phyloP scores from a whole-genome alignment of 1,139 yeast genomes.

The Dujonia santamariae region DNA sequence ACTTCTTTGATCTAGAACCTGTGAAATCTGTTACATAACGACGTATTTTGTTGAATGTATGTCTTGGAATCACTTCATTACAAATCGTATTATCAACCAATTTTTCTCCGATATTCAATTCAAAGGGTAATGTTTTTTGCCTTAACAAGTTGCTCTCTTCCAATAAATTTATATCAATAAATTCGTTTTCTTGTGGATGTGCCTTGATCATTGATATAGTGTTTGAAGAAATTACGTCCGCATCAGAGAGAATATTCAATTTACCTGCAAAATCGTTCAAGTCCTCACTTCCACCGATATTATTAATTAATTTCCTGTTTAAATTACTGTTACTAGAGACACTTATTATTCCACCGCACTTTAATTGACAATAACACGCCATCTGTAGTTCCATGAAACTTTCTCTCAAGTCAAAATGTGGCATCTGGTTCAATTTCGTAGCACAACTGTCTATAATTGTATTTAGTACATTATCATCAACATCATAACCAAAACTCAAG shows the following conservation, averaged over 20 bases:
- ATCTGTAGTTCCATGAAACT: conserved; percentile 57
- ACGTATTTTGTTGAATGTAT: conserved; percentile 15
- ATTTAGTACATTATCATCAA: conserved; percentile 31
- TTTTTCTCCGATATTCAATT: conserved; percentile 30
- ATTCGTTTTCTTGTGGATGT: conserved; percentile 33
- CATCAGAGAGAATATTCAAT: conserved; percentile 34
- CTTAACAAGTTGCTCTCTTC: conserved; percentile 22
- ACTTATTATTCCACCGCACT: no score
- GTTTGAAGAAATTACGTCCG: conserved; percentile 34
- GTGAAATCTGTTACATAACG: conserved; percentile 17
- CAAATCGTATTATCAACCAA: conserved; percentile 8
- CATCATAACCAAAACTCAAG: conserved; percentile 31
- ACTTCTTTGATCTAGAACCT: conserved; percentile 25
- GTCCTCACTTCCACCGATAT: not conserved
- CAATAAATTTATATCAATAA: conserved; percentile 28
- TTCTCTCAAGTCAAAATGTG: conserved; percentile 58
- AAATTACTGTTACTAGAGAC: not conserved
- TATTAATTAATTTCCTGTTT: not conserved
- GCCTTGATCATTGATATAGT: conserved; percentile 38
- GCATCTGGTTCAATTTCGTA: no score
- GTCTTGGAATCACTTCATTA: conserved; percentile 4
- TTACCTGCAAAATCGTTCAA: conserved; percentile 3
- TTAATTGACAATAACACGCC: conserved; percentile 36
- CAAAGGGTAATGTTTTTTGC: conserved; percentile 30
- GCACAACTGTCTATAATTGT: conserved; percentile 23